phyloP scores from a whole-genome alignment of 768 basidiomycete species.

The Hirschioporus abietinus region DNA sequence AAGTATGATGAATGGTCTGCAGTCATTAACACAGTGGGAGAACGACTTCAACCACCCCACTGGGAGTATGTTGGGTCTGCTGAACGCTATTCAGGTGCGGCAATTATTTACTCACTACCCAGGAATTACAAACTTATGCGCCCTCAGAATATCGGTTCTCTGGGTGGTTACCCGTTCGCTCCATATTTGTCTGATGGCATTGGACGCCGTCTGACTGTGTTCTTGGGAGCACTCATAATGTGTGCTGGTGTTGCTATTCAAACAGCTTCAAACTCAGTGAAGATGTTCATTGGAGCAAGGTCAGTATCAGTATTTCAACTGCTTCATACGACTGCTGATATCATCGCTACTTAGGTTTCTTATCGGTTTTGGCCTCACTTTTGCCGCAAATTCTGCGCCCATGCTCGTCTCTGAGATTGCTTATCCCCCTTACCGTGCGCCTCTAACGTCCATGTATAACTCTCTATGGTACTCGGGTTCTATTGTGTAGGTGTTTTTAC shows the following conservation, averaged over 20 bases:
- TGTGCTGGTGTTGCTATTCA: slow-evolving; percentile 62
- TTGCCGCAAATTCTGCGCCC: slow-evolving; percentile 64
- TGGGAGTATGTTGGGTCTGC: slow-evolving; percentile 54
- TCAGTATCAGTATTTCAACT: slow-evolving; percentile 21
- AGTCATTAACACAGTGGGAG: slow-evolving; percentile 61
- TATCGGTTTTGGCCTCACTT: slow-evolving; percentile 69
- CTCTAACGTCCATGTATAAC: slow-evolving; percentile 74
- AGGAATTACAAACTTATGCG: background rate
- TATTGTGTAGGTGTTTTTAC: slow-evolving; percentile 48
- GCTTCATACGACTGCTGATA: background rate
- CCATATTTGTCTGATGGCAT: slow-evolving; percentile 69
- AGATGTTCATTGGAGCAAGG: slow-evolving; percentile 80
- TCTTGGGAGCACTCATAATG: slow-evolving; percentile 70
- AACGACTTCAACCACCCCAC: slow-evolving; percentile 54
- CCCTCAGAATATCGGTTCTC: slow-evolving; percentile 58
- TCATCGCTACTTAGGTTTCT: slow-evolving; percentile 39
- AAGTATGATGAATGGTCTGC: slow-evolving; percentile 78
- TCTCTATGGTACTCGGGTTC: slow-evolving; percentile 84
- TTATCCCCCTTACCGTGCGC: slow-evolving; percentile 77
- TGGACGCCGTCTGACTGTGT: slow-evolving; percentile 61
- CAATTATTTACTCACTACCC: background rate
- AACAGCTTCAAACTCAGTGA: slow-evolving; percentile 62
- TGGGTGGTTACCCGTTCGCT: slow-evolving; percentile 65
- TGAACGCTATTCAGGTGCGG: slow-evolving; percentile 68
- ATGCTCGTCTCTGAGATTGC: slow-evolving; percentile 83